Percentiles rank a stretch among this genome's conserved stretches.
Evolutionary conservation across 1,284 basidiomycete genomes (phyloP).

Genomic region (Mycena citricolor): DNA sequence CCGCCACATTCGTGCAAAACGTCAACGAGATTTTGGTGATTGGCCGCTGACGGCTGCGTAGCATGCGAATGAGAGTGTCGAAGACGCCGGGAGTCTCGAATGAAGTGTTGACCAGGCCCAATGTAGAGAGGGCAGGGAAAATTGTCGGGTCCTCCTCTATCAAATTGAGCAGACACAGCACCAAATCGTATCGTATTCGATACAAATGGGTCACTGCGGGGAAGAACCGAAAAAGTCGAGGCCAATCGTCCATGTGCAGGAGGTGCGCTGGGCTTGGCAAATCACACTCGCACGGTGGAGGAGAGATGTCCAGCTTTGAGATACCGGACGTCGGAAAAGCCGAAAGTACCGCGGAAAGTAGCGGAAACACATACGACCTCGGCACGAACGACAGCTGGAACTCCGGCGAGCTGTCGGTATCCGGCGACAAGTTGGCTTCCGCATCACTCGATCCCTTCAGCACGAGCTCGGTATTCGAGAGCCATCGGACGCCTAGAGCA

Average conservation of each 20-base stretch:
- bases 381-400: constrained; percentile 2
- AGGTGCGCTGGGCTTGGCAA: constrained; percentile 4
- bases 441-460: constrained; percentile 1
- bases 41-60: not conserved
- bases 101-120: constrained; percentile 7
- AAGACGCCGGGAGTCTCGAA: constrained; percentile 6
- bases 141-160: not conserved
- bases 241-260: constrained; percentile 1
- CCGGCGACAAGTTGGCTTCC: constrained; percentile 1
- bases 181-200: constrained; percentile 2
- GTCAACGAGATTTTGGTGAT: not conserved
- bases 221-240: not conserved
- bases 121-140: constrained; percentile 4
- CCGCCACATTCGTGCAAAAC: constrained; percentile 10
- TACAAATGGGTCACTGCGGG: not conserved
- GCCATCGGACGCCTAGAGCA: constrained; percentile 4
- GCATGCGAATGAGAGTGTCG: constrained; percentile 1
- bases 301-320: constrained; percentile 3
- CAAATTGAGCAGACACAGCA: not conserved
- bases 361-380: not conserved
- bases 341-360: not conserved
- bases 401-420: not conserved
- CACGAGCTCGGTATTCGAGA: not conserved
- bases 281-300: constrained; percentile 6
- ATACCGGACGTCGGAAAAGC: constrained; percentile 1